Percentiles rank a stretch among this genome's conserved stretches.
phyloP scores from a whole-genome alignment of 176 grass and related monocot species.

The Ensete ventricosum region DNA sequence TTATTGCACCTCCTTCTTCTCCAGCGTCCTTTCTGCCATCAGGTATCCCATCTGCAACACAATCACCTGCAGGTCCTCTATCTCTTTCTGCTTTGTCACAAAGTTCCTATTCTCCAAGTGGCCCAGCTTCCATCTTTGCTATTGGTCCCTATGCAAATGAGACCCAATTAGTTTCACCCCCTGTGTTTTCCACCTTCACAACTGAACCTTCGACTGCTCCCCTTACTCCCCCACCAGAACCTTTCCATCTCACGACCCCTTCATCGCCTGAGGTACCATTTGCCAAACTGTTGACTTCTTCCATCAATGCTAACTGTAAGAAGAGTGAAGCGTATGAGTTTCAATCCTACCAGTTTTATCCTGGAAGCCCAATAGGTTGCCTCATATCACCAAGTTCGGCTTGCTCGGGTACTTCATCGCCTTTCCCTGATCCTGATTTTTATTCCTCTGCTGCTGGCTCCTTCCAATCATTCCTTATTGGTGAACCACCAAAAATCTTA shows the following conservation, averaged over 20 bases:
- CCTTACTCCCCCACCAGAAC: conserved; percentile 84
- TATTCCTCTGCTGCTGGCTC: conserved; percentile 19
- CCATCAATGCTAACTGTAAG: conserved; percentile 32
- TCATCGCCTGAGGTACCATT: conserved; percentile 97
- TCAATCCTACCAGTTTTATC: conserved; percentile 60
- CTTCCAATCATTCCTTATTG: conserved; percentile 45
- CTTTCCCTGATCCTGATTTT: conserved; percentile 52
- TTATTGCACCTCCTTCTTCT: conserved; percentile 85
- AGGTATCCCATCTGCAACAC: conserved; percentile 38
- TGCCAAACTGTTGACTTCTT: conserved; percentile 77
- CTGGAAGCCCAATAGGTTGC: conserved; percentile 61
- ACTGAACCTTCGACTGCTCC: conserved; percentile 97
- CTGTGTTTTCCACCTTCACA: conserved; percentile 80
- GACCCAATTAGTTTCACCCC: conserved; percentile 90
- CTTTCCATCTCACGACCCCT: conserved; percentile 82
- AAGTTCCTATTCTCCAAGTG: conserved; percentile 49
- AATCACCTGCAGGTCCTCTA: conserved; percentile 52
- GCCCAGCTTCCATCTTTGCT: conserved; percentile 66
- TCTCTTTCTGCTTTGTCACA: conserved; percentile 47
- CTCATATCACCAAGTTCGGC: conserved; percentile 67
- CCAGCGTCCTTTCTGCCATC: conserved; percentile 71
- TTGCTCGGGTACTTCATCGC: conserved; percentile 70
- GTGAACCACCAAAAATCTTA: conserved; percentile 57
- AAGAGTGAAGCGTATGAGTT: conserved; percentile 35
- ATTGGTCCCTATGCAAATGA: conserved; percentile 97